Percentiles rank a stretch among this genome's conserved stretches.
Evolutionary conservation across 345 rosid genomes (phyloP).

Genomic region (Salix dunnii): DNA sequence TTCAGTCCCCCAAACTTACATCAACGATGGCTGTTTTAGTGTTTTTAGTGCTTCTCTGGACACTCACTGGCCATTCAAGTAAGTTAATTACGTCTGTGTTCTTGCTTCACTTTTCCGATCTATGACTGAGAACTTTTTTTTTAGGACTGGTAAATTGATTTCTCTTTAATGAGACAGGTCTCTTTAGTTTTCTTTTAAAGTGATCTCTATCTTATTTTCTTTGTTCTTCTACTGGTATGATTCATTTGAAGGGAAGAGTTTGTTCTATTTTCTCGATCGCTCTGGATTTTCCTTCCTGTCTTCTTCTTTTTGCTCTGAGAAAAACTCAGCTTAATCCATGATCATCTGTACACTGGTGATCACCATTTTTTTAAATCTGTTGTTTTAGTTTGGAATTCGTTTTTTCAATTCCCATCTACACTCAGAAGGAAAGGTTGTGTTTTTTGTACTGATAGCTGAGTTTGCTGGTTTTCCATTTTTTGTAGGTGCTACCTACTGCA

Average conservation of each 20-base stretch:
- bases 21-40: constrained; percentile 53
- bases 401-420: not conserved
- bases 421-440: not conserved
- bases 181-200: not conserved
- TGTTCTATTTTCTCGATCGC: not conserved
- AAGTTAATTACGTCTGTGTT: constrained; percentile 24
- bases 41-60: constrained; percentile 44
- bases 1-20: constrained; percentile 12
- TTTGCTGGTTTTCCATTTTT: not conserved
- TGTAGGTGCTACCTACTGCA: constrained; percentile 62
- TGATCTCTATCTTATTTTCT: not conserved
- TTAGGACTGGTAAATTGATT: not conserved
- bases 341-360: not conserved
- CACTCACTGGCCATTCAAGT: constrained; percentile 65
- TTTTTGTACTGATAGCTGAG: constrained; percentile 3
- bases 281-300: not conserved
- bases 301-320: not conserved
- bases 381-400: not conserved
- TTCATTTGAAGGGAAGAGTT: not conserved
- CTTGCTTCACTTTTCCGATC: constrained; percentile 1
- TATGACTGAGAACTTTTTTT: too few species aligned
- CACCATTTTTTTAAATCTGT: not conserved
- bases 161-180: constrained; percentile 4
- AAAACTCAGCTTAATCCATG: not conserved
- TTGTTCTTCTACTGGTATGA: not conserved